Evolutionary conservation across 768 basidiomycete species (phyloP), one percentile per base, ranked within the genome.

Genomic region (Symmetrospora coprosmae): DNA sequence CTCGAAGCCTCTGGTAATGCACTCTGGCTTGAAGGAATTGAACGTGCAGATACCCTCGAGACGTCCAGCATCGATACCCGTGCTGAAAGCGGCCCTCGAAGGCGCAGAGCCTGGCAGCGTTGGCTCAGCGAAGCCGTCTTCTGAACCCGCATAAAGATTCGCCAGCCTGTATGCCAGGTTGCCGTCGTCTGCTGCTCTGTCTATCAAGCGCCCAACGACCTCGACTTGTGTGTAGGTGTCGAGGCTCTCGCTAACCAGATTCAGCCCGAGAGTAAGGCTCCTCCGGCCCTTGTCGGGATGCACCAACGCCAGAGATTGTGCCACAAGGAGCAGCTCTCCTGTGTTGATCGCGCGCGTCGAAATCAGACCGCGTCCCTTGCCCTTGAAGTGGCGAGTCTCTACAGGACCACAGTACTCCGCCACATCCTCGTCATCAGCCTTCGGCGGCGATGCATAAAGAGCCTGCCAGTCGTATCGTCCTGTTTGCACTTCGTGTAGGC

Each of bases 261-360:
- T 58, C 7, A 58, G n/a, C 17, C 35, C 55, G 6, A 50, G 5
- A 2, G 43, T 28, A 33, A n/a, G 33, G 4, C 4, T 8, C 27
- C 23, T 30, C 6, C 25, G 40, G 3, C 8, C 5, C 6, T 8
- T 33, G 4, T 35, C 49, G 28, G 21, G 33, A 8, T 35, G 31
- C 9, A 27, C n/a, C 6, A 21, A 27, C 6, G 55, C 55, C 14
- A 58, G 4, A 4, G 55, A 40, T 28, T 58, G 27, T 27, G 6
- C 37, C 11, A 58, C 55, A 2, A 58, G 13, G 16, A 58, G 31
- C 25, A 58, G 39, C 17, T 58, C 41, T 3, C 55, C 55, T 8
- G 55, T 17, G 4, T 58, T 19, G 28, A 48, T 40, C 6, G 23
- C 23, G 7, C 23, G 14, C 16, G 5, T 40, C 5, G 55, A 39